Percentiles rank a stretch among this genome's conserved stretches.
These are phyloP conservation scores for Cylindrodendrum hubeiense DNA, from an alignment of 2,329 filamentous ascomycete genomes.

Conservation along the genomic window DNA sequence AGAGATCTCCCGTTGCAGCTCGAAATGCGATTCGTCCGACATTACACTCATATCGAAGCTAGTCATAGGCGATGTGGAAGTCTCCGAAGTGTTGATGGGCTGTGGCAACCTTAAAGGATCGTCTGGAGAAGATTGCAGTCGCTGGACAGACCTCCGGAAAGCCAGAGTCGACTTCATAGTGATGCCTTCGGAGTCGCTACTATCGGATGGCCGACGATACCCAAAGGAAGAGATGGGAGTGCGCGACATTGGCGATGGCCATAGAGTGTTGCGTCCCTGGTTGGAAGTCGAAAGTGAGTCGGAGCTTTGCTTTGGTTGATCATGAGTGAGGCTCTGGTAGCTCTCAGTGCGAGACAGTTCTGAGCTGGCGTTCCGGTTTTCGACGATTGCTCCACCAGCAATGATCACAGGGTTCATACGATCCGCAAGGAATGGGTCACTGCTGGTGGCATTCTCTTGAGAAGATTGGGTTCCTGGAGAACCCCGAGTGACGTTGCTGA, in stretches of 20 bases:
- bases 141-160: conserved; percentile 67
- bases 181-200: conserved; percentile 65
- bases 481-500: conserved; percentile 60
- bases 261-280: conserved; percentile 59
- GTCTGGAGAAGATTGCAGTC: conserved; percentile 60
- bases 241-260: conserved; percentile 66
- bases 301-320: conserved; percentile 56
- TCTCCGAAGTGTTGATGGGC: conserved; percentile 62
- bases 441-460: conserved; percentile 63
- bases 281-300: conserved; percentile 55
- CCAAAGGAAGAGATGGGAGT: conserved; percentile 36
- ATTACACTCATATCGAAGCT: conserved; percentile 69
- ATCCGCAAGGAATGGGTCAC: conserved; percentile 70
- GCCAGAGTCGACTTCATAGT: conserved; percentile 65
- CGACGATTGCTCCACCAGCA: conserved; percentile 71
- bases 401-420: conserved; percentile 76
- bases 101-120: conserved; percentile 62
- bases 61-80: conserved; percentile 62
- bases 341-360: conserved; percentile 64
- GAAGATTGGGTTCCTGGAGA: conserved; percentile 60
- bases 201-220: conserved; percentile 64
- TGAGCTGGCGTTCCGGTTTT: conserved; percentile 68
- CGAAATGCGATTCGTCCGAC: conserved; percentile 67
- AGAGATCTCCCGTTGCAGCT: conserved; percentile 53
- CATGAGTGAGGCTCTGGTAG: conserved; percentile 58